Percentiles rank a stretch among this genome's conserved stretches.
Evolutionary conservation across 805 yeast genomes (phyloP).

Genomic region (Lachancea fermentati): DNA sequence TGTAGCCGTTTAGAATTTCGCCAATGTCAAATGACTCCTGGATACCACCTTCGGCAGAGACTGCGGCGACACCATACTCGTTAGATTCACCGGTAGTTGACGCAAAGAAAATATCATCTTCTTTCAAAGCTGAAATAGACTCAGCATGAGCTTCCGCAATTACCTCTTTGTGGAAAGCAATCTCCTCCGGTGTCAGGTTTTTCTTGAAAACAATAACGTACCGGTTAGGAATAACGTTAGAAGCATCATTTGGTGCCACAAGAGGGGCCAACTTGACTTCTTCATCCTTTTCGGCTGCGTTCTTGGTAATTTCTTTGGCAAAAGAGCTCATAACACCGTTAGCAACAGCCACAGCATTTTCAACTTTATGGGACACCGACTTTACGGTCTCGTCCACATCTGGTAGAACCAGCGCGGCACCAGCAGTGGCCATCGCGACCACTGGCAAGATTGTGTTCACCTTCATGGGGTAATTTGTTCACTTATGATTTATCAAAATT

Average conservation of each 20-base stretch:
- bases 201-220: conserved; percentile 85
- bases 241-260: conserved; percentile 38
- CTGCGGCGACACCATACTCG: conserved; percentile 12
- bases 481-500: background rate
- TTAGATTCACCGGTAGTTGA: conserved; percentile 21
- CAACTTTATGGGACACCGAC: conserved; percentile 32
- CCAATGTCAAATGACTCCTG: conserved; percentile 57
- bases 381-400: conserved; percentile 35
- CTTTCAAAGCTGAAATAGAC: conserved; percentile 35
- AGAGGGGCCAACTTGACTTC: conserved; percentile 39
- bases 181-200: conserved; percentile 46
- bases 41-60: conserved; percentile 42
- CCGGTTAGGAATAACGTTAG: conserved; percentile 57
- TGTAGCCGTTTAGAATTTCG: conserved; percentile 63
- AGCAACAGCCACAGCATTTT: conserved; percentile 13
- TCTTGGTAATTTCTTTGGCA: conserved; percentile 9
- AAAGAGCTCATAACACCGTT: conserved; percentile 11
- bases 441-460: conserved; percentile 27
- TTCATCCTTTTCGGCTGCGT: conserved; percentile 9
- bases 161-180: conserved; percentile 63
- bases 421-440: conserved; percentile 36
- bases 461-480: conserved; percentile 15
- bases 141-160: conserved; percentile 49
- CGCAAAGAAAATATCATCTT: conserved; percentile 37
- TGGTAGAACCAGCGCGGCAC: conserved; percentile 61